These are phyloP conservation scores for Syncephalastrum monosporum DNA, from an alignment of 371 early-diverging fungal genomes.

Conservation along the genomic window DNA sequence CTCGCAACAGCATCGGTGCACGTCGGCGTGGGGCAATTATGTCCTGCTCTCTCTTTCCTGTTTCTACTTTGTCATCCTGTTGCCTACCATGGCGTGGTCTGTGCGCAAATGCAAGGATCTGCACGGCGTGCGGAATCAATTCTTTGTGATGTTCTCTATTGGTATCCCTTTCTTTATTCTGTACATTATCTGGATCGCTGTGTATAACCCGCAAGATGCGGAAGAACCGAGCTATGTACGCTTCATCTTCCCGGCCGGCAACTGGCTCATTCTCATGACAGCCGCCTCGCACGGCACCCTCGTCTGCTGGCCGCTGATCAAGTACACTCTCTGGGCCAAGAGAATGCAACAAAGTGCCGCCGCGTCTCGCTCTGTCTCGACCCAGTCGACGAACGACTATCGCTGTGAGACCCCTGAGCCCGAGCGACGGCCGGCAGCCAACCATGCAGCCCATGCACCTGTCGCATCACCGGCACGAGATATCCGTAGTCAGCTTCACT, in stretches of 20 bases:
- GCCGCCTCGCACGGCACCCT: not conserved
- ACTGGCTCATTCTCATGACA: constrained; percentile 9
- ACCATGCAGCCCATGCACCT: no score
- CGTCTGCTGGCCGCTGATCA: no score
- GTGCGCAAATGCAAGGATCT: constrained; percentile 25
- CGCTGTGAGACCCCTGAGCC: not conserved
- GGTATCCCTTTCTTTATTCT: constrained; percentile 31
- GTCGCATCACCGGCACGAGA: no score
- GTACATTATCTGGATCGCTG: constrained; percentile 21
- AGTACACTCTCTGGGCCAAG: no score
- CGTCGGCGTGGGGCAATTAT: constrained; percentile 14
- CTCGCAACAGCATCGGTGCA: constrained; percentile 15
- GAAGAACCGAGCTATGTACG: not conserved
- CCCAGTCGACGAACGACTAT: not conserved
- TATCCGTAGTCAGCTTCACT: no score
- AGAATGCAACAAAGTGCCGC: no score
- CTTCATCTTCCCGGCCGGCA: constrained; percentile 5
- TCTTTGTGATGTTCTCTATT: constrained; percentile 16
- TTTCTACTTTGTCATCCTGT: constrained; percentile 16
- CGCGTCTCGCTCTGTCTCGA: no score
- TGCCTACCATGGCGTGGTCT: constrained; percentile 25
- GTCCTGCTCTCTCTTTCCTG: constrained; percentile 9
- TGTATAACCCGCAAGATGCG: not conserved
- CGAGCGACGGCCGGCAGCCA: not conserved
- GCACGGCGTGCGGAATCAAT: constrained; percentile 33